Conservation (phyloP, 2,329 filamentous ascomycete genomes). For the Raffaelea deltoideospora region DNA sequence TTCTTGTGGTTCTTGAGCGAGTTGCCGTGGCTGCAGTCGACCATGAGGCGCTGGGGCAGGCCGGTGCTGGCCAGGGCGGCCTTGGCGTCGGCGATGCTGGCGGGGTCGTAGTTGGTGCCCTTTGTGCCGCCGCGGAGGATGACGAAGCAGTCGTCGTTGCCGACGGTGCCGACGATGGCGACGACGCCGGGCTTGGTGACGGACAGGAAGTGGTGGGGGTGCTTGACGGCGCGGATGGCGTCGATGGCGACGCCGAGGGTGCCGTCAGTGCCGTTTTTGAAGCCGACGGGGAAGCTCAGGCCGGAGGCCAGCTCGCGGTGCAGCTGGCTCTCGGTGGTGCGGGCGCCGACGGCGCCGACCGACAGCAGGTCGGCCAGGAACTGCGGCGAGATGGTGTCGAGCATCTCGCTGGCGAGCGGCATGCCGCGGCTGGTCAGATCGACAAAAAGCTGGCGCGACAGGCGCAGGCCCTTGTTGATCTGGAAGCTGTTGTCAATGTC, state of each 20-base stretch:
- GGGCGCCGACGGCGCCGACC: slow-evolving; percentile 84
- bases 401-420: slow-evolving; percentile 94
- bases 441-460: slow-evolving; percentile 80
- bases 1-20: slow-evolving; percentile 94
- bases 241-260: slow-evolving; percentile 81
- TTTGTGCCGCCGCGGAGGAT: slow-evolving; percentile 85
- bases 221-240: slow-evolving; percentile 80
- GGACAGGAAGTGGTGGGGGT: slow-evolving; percentile 92
- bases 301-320: slow-evolving; percentile 90
- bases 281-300: slow-evolving; percentile 91
- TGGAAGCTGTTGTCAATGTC: slow-evolving; percentile 98
- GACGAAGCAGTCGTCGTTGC: slow-evolving; percentile 95
- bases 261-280: slow-evolving; percentile 98
- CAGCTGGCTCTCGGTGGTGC: slow-evolving; percentile 90
- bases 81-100: slow-evolving; percentile 74
- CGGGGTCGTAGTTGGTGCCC: slow-evolving; percentile 84
- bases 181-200: slow-evolving; percentile 94
- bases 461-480: slow-evolving; percentile 90
- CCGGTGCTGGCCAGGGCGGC: slow-evolving; percentile 60
- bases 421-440: slow-evolving; percentile 85
- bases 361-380: slow-evolving; percentile 87
- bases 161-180: slow-evolving; percentile 83
- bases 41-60: slow-evolving; percentile 69
- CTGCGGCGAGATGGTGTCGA: slow-evolving; percentile 95
- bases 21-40: slow-evolving; percentile 96